phyloP scores from a whole-genome alignment of 164 flowering plant species.

The Litsea cubeba region DNA sequence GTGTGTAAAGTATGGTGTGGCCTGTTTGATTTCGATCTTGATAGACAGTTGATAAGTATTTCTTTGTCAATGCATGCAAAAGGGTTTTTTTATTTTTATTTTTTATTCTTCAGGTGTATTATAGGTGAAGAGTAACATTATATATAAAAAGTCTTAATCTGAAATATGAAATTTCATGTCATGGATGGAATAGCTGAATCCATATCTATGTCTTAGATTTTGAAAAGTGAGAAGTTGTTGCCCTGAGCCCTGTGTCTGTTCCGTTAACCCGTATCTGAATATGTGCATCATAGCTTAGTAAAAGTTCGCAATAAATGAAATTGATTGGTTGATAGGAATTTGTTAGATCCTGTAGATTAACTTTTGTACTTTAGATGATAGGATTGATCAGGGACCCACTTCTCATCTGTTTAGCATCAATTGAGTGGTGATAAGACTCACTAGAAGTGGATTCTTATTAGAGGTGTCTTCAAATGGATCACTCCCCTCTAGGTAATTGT shows the following conservation, averaged over 20 bases:
- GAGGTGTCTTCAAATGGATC: neutral
- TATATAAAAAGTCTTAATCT: too few relatives aligned
- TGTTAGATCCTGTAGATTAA: too few relatives aligned
- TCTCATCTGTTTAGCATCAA: neutral
- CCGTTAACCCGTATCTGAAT: too few relatives aligned
- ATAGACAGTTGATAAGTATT: neutral
- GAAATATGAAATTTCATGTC: too few relatives aligned
- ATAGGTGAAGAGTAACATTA: too few relatives aligned
- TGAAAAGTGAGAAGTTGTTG: too few relatives aligned
- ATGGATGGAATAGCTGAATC: too few relatives aligned
- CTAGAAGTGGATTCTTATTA: neutral
- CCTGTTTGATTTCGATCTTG: neutral
- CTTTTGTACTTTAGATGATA: neutral
- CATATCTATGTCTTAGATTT: too few relatives aligned
- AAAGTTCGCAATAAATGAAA: neutral
- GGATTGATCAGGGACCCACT: neutral
- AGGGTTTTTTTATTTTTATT: too few relatives aligned
- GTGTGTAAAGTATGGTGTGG: neutral
- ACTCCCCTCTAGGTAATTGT: neutral
- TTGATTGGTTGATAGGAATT: neutral
- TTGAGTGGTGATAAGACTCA: neutral
- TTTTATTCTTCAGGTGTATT: too few relatives aligned
- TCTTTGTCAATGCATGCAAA: neutral
- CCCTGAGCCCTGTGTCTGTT: too few relatives aligned
- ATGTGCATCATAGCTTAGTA: neutral